Evolutionary conservation across 305 asterid genomes (phyloP).

Genomic region (Fraxinus velutina): DNA sequence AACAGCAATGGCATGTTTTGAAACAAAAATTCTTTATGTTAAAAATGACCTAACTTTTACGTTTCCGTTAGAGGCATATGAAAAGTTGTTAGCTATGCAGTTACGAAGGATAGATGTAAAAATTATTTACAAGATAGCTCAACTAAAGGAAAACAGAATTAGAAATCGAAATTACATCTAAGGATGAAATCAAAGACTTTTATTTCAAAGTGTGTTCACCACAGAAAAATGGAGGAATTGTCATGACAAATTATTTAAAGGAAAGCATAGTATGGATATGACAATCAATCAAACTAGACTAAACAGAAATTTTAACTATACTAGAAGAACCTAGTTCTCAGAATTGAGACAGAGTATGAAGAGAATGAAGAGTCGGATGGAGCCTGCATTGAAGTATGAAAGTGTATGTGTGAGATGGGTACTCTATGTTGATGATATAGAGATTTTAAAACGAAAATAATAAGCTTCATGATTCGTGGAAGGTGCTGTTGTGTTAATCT

Average conservation of each 20-base stretch:
- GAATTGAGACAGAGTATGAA: not conserved
- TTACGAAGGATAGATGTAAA: not conserved
- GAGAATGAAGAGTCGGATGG: not conserved
- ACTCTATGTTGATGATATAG: not conserved
- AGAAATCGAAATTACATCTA: not conserved
- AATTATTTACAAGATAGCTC: not conserved
- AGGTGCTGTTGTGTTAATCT: not conserved
- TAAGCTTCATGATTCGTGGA: not conserved
- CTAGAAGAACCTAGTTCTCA: not conserved
- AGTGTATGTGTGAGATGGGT: not conserved
- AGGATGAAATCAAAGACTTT: not conserved
- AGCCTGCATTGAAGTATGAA: not conserved
- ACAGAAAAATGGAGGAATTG: not conserved
- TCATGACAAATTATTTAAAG: not conserved
- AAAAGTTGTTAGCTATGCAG: not conserved
- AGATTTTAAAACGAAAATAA: not conserved
- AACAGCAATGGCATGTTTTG: not conserved
- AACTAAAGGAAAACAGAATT: not conserved
- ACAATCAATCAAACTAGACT: not conserved
- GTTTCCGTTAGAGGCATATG: not conserved
- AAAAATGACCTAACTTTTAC: not conserved
- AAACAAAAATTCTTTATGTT: not conserved
- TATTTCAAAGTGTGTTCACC: not conserved
- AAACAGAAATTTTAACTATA: not conserved
- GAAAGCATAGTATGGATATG: not conserved